Evolutionary conservation across 2,329 filamentous ascomycete genomes (phyloP), one percentile per base, ranked within the genome.

Genomic region (Tricladium varicosporioides): DNA sequence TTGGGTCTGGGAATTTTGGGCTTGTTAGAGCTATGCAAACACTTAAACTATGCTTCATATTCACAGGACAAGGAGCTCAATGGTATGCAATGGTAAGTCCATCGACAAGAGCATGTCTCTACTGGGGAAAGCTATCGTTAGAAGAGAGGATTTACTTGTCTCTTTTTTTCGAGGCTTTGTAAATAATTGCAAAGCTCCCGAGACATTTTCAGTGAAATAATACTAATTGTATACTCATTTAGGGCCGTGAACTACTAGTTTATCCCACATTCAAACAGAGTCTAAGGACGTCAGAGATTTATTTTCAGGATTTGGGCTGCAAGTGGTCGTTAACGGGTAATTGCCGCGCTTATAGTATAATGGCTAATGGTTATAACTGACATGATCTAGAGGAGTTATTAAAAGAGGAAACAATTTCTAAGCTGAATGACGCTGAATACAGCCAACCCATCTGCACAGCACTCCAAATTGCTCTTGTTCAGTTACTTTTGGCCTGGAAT

Each of bases 1-100:
- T 54, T 33, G 42, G 18, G 27, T 2, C 31, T 15, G 14, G n/a
- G 11, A 15, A 14, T 15, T 44, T 19, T 14, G n/a, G 16, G 15
- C 13, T 52, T 51, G 44, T 14, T 9, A 10, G 43, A 51, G 49
- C 15, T 32, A 43, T 58, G 59, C 50, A 52, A 14, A 19, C 10
- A 54, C 63, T 31, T 50, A 40, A 48, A 15, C 27, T 54, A 19
- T 48, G 53, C 9, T 58, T 53, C 44, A 58, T 65, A 13, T 67
- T 67, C 53, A 63, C 65, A 5, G 65, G 65, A 32, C 64, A 66
- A 15, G 65, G 65, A 13, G 63, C 63, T 2, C 63, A 67, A 48
- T 67, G n/a, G n/a, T n/a, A n/a, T n/a, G n/a, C n/a, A n/a, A n/a
- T n/a, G n/a, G n/a, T n/a, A n/a, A n/a, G n/a, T n/a, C n/a, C n/a